Percentiles rank a stretch among this genome's conserved stretches.
phyloP scores from a whole-genome alignment of 2,329 filamentous ascomycete genomes.

The Aureobasidium melanogenum region DNA sequence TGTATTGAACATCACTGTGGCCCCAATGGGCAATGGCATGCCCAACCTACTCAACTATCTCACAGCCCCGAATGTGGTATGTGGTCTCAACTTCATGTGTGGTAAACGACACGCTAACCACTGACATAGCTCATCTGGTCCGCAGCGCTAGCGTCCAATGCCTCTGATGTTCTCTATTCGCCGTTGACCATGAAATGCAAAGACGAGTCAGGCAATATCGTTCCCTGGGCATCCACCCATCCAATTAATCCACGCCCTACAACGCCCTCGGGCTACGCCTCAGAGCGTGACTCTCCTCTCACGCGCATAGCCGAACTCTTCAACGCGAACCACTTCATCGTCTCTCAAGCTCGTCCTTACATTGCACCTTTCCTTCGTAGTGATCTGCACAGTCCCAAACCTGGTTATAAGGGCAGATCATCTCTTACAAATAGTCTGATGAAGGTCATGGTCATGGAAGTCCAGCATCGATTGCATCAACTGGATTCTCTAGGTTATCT shows the following conservation, averaged over 20 bases:
- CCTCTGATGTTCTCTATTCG: conserved; percentile 55
- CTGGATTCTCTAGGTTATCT: conserved; percentile 69
- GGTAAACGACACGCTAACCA: background rate
- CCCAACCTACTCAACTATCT: conserved; percentile 86
- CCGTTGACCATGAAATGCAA: conserved; percentile 67
- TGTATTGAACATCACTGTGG: conserved; percentile 85
- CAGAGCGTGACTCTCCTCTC: conserved; percentile 58
- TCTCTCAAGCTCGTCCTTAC: conserved; percentile 86
- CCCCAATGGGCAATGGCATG: conserved; percentile 62
- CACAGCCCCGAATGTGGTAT: conserved; percentile 82
- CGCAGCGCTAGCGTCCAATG: conserved; percentile 68
- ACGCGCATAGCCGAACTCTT: conserved; percentile 71
- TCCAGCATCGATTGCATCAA: conserved; percentile 73
- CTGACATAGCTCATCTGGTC: conserved; percentile 62
- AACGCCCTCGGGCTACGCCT: conserved; percentile 53
- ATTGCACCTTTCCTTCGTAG: conserved; percentile 76
- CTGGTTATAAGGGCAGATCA: conserved; percentile 51
- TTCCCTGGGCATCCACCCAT: conserved; percentile 59
- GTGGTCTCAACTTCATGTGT: conserved; percentile 27
- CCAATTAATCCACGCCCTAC: conserved; percentile 60
- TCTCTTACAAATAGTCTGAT: conserved; percentile 36
- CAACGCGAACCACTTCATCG: conserved; percentile 92
- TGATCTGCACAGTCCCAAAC: conserved; percentile 65
- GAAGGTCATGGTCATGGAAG: conserved; percentile 58
- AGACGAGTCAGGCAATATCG: conserved; percentile 60